phyloP scores from a whole-genome alignment of 148 eudicot species.

The Fallopia convolvulus region DNA sequence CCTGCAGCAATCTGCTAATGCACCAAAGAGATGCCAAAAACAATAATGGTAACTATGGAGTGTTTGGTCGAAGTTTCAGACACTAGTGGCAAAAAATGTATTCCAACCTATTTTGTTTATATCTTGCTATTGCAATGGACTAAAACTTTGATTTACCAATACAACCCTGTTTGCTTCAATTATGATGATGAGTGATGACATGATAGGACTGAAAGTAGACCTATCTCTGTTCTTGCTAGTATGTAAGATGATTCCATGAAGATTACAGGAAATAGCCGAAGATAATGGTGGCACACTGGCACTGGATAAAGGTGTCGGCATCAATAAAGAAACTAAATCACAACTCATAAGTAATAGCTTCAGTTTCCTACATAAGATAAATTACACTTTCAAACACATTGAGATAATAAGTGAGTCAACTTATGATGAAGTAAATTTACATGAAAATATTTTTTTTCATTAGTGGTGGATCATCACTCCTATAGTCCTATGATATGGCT shows the following conservation, averaged over 20 bases:
- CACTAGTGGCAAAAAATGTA: not conserved
- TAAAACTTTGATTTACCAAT: not conserved
- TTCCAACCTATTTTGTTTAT: not conserved
- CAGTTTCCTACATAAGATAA: not conserved
- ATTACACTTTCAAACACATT: not conserved
- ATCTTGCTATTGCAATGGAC: not conserved
- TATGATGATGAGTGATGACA: not conserved
- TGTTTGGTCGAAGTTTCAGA: not conserved
- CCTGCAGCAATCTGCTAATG: not conserved
- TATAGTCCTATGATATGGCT: not conserved
- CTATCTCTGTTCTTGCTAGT: not conserved
- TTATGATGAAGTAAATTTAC: not conserved
- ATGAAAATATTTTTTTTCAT: not conserved
- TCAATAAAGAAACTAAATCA: not conserved
- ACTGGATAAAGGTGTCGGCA: not conserved
- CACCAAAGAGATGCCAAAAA: not conserved
- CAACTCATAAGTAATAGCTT: not conserved
- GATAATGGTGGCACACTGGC: not conserved
- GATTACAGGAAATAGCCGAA: not conserved
- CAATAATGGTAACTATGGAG: not conserved
- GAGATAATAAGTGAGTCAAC: not conserved
- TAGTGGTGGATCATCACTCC: not conserved
- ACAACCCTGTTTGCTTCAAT: not conserved
- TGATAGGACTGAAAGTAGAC: not conserved
- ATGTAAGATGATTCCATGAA: not conserved